Percentiles rank a stretch among this genome's conserved stretches.
Conservation (phyloP, 31 red algal genomes). For the Asparagopsis taxiformis region DNA sequence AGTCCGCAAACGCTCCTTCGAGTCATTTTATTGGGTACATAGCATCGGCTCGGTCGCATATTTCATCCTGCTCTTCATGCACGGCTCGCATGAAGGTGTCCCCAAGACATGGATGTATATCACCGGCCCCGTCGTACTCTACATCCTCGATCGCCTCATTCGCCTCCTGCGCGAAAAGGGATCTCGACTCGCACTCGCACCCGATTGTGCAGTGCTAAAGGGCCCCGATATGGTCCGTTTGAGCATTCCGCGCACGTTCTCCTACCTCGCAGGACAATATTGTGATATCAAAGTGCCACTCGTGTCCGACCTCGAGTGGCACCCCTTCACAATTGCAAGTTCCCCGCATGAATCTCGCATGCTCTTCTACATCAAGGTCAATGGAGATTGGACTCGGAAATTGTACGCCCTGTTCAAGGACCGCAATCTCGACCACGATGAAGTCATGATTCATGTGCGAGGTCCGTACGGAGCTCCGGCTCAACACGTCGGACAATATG, state of each 20-base stretch:
- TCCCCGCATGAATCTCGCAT: slow-evolving; percentile 83
- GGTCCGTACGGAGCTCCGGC: slow-evolving; percentile 84
- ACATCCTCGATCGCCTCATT: slow-evolving; percentile 59
- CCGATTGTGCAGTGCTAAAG: slow-evolving; percentile 33
- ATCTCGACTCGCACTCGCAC: slow-evolving; percentile 27
- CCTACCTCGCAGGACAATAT: slow-evolving; percentile 83
- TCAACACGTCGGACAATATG: slow-evolving; percentile 80
- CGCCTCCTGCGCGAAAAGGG: slow-evolving; percentile 56
- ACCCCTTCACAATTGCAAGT: slow-evolving; percentile 88
- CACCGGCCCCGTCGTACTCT: slow-evolving; percentile 56
- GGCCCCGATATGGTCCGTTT: slow-evolving; percentile 63
- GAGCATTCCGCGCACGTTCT: slow-evolving; percentile 64
- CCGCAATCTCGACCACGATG: slow-evolving; percentile 21
- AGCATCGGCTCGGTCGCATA: slow-evolving; percentile 41
- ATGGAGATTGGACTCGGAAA: slow-evolving; percentile 77
- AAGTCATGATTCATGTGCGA: slow-evolving; percentile 64
- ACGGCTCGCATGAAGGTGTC: slow-evolving; percentile 52
- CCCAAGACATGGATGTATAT: slow-evolving; percentile 70
- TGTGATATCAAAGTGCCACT: slow-evolving; percentile 80
- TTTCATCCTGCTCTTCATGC: slow-evolving; percentile 61
- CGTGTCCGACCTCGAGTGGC: slow-evolving; percentile 65
- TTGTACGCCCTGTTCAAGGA: slow-evolving; percentile 55
- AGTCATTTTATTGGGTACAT: slow-evolving; percentile 75
- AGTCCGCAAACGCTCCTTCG: slow-evolving; percentile 42
- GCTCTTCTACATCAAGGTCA: slow-evolving; percentile 81